A percentile compares a stretch with the other conserved stretches of the same genome.
Evolutionary conservation across 2,329 filamentous ascomycete species (phyloP).

Genomic region (Apiospora koreana): DNA sequence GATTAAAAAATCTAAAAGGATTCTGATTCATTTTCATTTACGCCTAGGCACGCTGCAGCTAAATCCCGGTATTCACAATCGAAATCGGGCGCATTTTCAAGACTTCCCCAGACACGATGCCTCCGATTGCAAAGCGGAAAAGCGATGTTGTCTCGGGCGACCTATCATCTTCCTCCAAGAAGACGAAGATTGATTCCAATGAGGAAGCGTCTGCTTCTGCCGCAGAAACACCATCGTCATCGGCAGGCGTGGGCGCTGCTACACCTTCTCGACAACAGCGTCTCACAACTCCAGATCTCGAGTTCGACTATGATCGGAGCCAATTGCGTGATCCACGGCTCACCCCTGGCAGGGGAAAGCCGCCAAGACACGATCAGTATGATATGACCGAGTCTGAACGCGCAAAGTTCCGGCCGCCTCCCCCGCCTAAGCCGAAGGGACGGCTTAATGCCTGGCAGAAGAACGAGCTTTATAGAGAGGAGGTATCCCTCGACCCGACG

Average conservation of each 20-base stretch:
- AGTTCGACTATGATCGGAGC: conserved; percentile 27
- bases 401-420: neutral
- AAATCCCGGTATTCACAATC: neutral
- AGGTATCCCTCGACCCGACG: neutral
- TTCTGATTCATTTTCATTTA: too few relatives aligned
- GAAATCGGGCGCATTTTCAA: neutral
- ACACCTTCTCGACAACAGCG: conserved; percentile 14
- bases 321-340: conserved; percentile 26
- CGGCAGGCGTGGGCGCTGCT: neutral
- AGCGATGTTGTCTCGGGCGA: neutral
- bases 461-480: neutral
- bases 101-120: neutral
- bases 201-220: neutral
- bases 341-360: conserved; percentile 24
- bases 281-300: conserved; percentile 26
- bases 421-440: neutral
- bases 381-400: conserved; percentile 11
- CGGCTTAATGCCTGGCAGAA: neutral
- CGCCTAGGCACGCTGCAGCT: too few relatives aligned
- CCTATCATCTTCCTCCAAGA: neutral
- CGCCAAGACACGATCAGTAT: conserved; percentile 14
- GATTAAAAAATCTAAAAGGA: neutral
- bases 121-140: neutral
- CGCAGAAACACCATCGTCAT: neutral
- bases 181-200: neutral